Evolutionary conservation across 2,329 filamentous ascomycete species (phyloP).

Genomic region (Epichloe elymi): DNA sequence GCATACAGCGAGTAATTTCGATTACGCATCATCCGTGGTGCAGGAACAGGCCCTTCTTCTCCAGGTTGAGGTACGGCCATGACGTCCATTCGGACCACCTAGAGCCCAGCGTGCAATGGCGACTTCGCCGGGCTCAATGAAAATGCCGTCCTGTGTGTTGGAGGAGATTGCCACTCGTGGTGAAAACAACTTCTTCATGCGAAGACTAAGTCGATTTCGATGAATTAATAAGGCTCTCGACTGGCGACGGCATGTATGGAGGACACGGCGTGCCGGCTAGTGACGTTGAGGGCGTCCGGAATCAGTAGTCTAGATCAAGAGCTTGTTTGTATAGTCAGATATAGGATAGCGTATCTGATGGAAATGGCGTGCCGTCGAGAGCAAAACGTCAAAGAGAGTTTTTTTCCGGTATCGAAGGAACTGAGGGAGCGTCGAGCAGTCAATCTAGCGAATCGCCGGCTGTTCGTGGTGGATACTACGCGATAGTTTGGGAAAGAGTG

Average conservation of each 20-base stretch:
- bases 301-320: no score
- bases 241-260: not conserved
- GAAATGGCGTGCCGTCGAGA: no score
- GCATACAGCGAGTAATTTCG: slow-evolving; percentile 13
- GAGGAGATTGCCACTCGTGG: not conserved
- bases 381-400: no score
- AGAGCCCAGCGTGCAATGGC: slow-evolving; percentile 10
- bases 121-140: slow-evolving; percentile 7
- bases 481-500: not conserved
- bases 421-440: not conserved
- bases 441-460: not conserved
- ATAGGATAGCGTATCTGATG: no score
- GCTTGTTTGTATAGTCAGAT: no score
- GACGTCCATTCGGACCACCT: slow-evolving; percentile 9
- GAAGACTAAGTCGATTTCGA: not conserved
- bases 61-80: slow-evolving; percentile 10
- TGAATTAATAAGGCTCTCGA: not conserved
- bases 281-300: no score
- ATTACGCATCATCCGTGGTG: slow-evolving; percentile 7
- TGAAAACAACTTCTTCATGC: not conserved
- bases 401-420: no score
- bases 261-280: not conserved
- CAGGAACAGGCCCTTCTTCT: slow-evolving; percentile 5
- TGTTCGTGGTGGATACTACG: not conserved
- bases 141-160: not conserved